Evolutionary conservation across 108 stramenopile genomes (phyloP), one percentile per base, ranked within the genome.

Genomic region (Skeletonema grethae): DNA sequence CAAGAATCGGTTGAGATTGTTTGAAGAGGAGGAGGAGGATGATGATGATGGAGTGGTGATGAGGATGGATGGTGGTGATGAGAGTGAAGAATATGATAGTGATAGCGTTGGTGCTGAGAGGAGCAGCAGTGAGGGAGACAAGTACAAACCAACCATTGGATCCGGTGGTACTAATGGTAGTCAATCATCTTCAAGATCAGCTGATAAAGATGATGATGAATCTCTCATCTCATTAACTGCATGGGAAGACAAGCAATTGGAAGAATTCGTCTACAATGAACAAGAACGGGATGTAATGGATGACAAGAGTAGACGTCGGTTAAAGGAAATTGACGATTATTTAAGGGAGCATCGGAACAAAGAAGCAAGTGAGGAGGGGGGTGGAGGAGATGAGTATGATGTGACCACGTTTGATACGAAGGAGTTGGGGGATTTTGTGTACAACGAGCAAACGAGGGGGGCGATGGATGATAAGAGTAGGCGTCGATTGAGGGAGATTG

Each of bases 281-380:
- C 50, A 53, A 53, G 50, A 53, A 53, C 50, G 50, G 7, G 50
- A 53, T 22, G 50, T 22, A 53, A 53, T 53, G 50, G 50, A 24
- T 53, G 50, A 53, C 5, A 53, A 53, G 22, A 22, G 20, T 7
- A 22, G 4, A 7, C 18, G 50, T 20, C 18, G 50, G 22, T 53
- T 53, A 2, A 53, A 53, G 7, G 50, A 53, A n/a, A 53, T 53
- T 53, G 50, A 53, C 0, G 22, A 20, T 8, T 53, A 53, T 53
- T 53, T 53, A 8, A 20, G 2, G 22, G 22, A 24, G 8, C 50
- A 22, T 53, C 50, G 50, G 0, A 53, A 53, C 22, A 22, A 15
- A 43, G 10, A 15, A 28, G 25, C 25, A 28, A 28, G 25, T 1
- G 9, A 8, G 50, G 22, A 22, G 50, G 50, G 9, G 22, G 22